These are phyloP conservation scores for Kodamaea sp. DNA, from an alignment of 1,139 yeast species.

Conservation along the genomic window DNA sequence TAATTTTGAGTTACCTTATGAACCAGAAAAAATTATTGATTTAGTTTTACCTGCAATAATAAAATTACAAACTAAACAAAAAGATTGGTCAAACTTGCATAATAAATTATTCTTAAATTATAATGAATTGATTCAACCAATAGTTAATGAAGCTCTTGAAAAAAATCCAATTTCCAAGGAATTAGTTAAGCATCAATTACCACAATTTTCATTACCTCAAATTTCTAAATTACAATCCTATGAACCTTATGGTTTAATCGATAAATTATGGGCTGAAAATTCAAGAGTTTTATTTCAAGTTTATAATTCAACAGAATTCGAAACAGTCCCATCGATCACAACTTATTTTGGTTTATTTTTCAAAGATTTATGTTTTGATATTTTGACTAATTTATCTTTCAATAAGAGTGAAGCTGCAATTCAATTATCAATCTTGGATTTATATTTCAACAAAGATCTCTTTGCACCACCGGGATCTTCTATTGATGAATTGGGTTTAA, in stretches of 20 bases:
- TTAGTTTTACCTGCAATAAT: slow-evolving; percentile 56
- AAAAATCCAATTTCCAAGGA: slow-evolving; percentile 39
- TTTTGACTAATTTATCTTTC: slow-evolving; percentile 77
- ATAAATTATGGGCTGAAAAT: slow-evolving; percentile 37
- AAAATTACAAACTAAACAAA: slow-evolving; percentile 26
- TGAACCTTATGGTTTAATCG: slow-evolving; percentile 33
- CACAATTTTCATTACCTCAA: slow-evolving; percentile 47
- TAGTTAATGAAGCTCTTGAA: slow-evolving; percentile 33
- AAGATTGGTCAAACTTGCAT: slow-evolving; percentile 24
- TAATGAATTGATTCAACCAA: slow-evolving; percentile 31
- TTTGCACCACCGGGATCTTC: slow-evolving; percentile 86
- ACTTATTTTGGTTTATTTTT: slow-evolving; percentile 57
- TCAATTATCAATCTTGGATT: slow-evolving; percentile 72
- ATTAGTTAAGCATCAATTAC: slow-evolving; percentile 42
- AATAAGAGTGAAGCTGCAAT: slow-evolving; percentile 85
- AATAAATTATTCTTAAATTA: slow-evolving; percentile 33
- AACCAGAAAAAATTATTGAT: slow-evolving; percentile 47
- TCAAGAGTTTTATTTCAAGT: slow-evolving; percentile 67
- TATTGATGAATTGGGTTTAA: slow-evolving; percentile 58
- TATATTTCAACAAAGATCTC: slow-evolving; percentile 63
- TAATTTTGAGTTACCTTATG: slow-evolving; percentile 47
- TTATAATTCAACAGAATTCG: slow-evolving; percentile 53
- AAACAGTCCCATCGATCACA: slow-evolving; percentile 68
- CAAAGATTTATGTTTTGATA: slow-evolving; percentile 72
- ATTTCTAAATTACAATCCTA: slow-evolving; percentile 33